Percentiles rank a stretch among this genome's conserved stretches.
Conservation (phyloP, 306 rosid species). For the Quercus gilva region DNA sequence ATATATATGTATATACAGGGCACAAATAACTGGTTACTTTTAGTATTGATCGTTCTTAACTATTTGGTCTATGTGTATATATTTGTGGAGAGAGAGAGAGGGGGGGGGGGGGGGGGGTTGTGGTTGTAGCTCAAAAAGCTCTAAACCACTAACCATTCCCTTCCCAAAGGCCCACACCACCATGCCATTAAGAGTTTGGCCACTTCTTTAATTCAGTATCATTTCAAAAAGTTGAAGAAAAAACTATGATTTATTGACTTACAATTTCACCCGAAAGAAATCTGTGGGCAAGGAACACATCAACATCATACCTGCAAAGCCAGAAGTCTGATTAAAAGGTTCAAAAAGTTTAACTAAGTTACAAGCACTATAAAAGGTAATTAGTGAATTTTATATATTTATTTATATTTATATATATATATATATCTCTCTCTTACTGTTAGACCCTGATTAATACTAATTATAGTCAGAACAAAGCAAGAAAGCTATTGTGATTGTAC, state of each 20-base stretch:
- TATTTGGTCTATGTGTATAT: not conserved
- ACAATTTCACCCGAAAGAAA: slow-evolving; percentile 74
- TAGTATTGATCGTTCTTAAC: too few relatives aligned
- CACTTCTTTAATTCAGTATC: slow-evolving; percentile 5
- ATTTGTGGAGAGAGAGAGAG: too few relatives aligned
- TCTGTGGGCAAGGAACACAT: slow-evolving; percentile 67
- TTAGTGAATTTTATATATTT: not conserved
- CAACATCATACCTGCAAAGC: slow-evolving; percentile 87
- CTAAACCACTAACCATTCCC: not conserved
- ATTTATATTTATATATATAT: too few relatives aligned
- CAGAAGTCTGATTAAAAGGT: slow-evolving; percentile 8
- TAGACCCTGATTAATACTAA: too few relatives aligned
- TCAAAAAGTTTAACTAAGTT: not conserved
- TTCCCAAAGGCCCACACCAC: not conserved
- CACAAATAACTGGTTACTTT: not conserved
- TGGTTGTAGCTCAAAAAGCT: not conserved
- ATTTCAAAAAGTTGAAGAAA: not conserved
- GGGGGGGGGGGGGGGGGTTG: fast-evolving
- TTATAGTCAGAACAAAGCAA: not conserved
- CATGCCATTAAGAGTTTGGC: not conserved
- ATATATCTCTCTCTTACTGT: too few relatives aligned
- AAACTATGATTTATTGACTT: slow-evolving; percentile 35
- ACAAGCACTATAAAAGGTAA: too few relatives aligned
- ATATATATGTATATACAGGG: too few relatives aligned
- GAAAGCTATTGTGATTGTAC: too few relatives aligned